Conservation (phyloP, 768 basidiomycete species). For the Lentinula boryana region DNA sequence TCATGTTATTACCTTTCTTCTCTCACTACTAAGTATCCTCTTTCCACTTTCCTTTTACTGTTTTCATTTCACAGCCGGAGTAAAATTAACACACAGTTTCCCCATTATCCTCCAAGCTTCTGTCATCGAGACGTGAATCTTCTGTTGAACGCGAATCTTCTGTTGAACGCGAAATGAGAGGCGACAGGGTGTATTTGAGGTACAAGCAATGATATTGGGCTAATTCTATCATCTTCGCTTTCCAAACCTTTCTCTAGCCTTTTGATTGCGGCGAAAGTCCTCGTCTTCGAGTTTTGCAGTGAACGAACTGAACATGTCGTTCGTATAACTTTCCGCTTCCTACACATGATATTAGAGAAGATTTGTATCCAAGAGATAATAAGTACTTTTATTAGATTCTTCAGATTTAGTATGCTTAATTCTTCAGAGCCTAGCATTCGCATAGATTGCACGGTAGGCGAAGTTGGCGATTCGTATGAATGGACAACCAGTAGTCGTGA, state of each 20-base stretch:
- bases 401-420: slow-evolving; percentile 40
- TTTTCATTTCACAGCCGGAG: too few relatives aligned
- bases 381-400: slow-evolving; percentile 49
- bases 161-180: too few relatives aligned
- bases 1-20: too few relatives aligned
- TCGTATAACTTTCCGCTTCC: slow-evolving; percentile 65
- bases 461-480: slow-evolving; percentile 40
- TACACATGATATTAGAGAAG: slow-evolving; percentile 19
- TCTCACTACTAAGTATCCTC: too few relatives aligned
- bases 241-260: slow-evolving; percentile 50
- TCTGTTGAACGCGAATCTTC: too few relatives aligned
- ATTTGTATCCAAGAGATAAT: neutral
- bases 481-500: slow-evolving; percentile 57
- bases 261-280: slow-evolving; percentile 51
- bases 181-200: neutral
- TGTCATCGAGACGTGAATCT: too few relatives aligned
- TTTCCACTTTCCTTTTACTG: too few relatives aligned
- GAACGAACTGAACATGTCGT: slow-evolving; percentile 47
- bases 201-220: neutral
- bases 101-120: too few relatives aligned
- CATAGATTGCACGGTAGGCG: slow-evolving; percentile 52
- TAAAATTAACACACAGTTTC: too few relatives aligned
- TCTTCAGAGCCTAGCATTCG: slow-evolving; percentile 61
- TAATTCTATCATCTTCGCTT: slow-evolving; percentile 12
- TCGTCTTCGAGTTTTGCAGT: slow-evolving; percentile 64